phyloP scores from a whole-genome alignment of 1,284 basidiomycete genomes.

The Bjerkandera adusta region DNA sequence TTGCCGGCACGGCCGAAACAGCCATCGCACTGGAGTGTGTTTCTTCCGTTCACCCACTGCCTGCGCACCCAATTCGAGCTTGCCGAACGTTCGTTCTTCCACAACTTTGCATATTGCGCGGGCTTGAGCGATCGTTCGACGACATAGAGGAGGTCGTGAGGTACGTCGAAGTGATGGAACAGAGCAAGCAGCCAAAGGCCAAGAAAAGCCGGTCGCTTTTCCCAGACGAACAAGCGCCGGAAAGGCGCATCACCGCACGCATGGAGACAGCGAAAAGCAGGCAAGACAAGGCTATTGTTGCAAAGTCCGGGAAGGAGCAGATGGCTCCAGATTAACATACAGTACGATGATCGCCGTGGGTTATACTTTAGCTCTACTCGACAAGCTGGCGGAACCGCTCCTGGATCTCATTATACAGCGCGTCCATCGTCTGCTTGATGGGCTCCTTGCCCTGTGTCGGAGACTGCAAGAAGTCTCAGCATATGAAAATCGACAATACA shows the following conservation, averaged over 20 bases:
- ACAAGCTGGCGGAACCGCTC: conserved; percentile 87
- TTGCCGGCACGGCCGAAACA: too few relatives aligned
- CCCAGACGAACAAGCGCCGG: too few relatives aligned
- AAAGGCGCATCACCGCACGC: neutral
- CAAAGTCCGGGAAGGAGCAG: neutral
- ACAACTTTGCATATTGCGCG: too few relatives aligned
- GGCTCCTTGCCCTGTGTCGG: conserved; percentile 84
- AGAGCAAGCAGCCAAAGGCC: neutral
- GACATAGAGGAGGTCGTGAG: too few relatives aligned
- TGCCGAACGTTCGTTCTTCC: too few relatives aligned
- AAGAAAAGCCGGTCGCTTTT: too few relatives aligned
- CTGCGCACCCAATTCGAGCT: too few relatives aligned
- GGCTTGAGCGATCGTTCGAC: too few relatives aligned
- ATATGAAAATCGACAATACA: conserved; percentile 5
- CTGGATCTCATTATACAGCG: conserved; percentile 79
- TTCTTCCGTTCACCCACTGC: too few relatives aligned
- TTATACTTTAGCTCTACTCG: conserved; percentile 50
- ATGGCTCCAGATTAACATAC: conserved; percentile 18
- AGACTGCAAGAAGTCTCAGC: conserved; percentile 45
- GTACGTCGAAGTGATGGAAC: neutral
- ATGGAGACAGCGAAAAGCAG: neutral
- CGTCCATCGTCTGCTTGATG: conserved; percentile 80
- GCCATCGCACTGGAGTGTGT: too few relatives aligned
- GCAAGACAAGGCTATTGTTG: neutral
- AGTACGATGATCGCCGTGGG: conserved; percentile 17